These are phyloP conservation scores for Meyerozyma athensensis DNA, from an alignment of 1,139 yeast species.

Conservation along the genomic window DNA sequence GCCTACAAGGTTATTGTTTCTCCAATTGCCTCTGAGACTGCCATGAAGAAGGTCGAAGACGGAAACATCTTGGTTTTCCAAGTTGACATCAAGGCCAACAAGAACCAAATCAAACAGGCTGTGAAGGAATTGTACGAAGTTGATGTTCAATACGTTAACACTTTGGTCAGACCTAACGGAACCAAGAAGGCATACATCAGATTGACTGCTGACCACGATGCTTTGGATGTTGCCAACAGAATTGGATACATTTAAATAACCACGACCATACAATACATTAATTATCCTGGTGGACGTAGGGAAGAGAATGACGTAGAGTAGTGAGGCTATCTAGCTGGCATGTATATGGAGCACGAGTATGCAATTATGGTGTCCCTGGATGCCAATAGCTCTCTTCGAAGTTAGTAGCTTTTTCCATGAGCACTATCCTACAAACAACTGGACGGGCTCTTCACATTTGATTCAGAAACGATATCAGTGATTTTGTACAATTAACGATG, in stretches of 20 bases:
- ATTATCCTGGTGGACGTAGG: too few species aligned
- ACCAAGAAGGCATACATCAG: slow-evolving; percentile 99
- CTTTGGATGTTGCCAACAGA: slow-evolving; percentile 99
- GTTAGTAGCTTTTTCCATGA: too few species aligned
- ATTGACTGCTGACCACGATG: slow-evolving; percentile 99
- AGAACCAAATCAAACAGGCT: slow-evolving; percentile 96
- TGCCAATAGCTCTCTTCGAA: too few species aligned
- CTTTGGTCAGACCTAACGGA: slow-evolving; percentile 97
- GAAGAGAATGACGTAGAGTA: too few species aligned
- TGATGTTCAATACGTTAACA: slow-evolving; percentile 91
- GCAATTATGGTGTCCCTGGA: too few species aligned
- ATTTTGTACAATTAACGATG: too few species aligned
- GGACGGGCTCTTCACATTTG: too few species aligned
- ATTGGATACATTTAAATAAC: slow-evolving; percentile 85
- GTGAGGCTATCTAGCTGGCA: background rate
- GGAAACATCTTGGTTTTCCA: slow-evolving; percentile 99
- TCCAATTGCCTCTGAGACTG: slow-evolving; percentile 97
- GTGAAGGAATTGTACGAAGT: slow-evolving; percentile 98
- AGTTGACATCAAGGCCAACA: slow-evolving; percentile 96
- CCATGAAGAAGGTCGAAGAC: slow-evolving; percentile 99
- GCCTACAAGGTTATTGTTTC: slow-evolving; percentile 91
- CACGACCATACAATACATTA: slow-evolving; percentile 1
- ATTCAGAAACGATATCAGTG: too few species aligned
- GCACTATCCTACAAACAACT: too few species aligned
- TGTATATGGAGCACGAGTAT: background rate